phyloP scores from a whole-genome alignment of 2,329 filamentous ascomycete genomes.

The Ophiostoma quercus region DNA sequence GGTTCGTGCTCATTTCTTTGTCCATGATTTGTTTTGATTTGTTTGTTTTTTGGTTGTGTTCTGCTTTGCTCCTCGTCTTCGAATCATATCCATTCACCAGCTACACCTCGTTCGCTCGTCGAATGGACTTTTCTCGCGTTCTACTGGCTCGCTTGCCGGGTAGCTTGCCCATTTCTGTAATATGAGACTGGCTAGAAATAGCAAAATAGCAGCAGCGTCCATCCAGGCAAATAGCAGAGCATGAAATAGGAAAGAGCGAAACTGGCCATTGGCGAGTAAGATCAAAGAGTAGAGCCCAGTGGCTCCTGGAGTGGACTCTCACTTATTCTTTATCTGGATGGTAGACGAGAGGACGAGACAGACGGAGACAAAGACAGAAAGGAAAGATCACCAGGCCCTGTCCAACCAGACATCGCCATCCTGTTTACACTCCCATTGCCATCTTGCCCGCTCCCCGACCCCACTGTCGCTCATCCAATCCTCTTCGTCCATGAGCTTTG shows the following conservation, averaged over 20 bases:
- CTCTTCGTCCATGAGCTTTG: neutral
- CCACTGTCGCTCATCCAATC: neutral
- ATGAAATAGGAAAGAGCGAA: constrained; percentile 8
- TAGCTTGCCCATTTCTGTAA: neutral
- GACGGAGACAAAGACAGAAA: neutral
- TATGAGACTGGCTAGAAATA: constrained; percentile 13
- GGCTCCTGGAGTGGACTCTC: constrained; percentile 4
- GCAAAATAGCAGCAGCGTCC: neutral
- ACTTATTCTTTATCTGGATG: neutral
- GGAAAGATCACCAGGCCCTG: constrained; percentile 10
- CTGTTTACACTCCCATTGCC: neutral
- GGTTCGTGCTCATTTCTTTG: constrained; percentile 3
- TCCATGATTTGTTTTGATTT: neutral
- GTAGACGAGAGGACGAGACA: neutral
- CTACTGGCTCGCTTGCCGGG: constrained; percentile 4
- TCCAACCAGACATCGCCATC: constrained; percentile 20
- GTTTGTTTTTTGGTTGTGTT: neutral
- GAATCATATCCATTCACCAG: neutral
- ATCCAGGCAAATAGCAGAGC: constrained; percentile 12
- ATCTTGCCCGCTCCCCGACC: neutral
- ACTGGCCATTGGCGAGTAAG: neutral
- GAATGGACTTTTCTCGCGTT: neutral
- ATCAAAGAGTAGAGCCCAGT: neutral
- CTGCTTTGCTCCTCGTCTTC: neutral
- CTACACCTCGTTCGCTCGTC: constrained; percentile 6